phyloP scores from a whole-genome alignment of 257 asterid species.

The Pogostemon cablin region DNA sequence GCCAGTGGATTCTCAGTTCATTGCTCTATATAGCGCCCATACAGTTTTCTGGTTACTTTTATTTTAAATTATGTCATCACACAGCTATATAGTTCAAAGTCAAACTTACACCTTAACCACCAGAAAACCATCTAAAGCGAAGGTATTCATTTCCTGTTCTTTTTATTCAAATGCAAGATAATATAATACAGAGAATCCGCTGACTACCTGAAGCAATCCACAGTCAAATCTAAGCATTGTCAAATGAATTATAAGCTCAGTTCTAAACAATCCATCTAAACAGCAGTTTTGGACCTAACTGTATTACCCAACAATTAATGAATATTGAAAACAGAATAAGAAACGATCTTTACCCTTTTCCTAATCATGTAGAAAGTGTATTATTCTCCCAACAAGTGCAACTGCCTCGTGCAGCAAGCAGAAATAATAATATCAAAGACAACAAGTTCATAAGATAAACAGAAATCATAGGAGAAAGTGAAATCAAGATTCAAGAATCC shows the following conservation, averaged over 20 bases:
- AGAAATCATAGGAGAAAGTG: slow-evolving; percentile 9
- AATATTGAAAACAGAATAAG: background rate
- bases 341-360: slow-evolving; percentile 2
- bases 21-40: slow-evolving; percentile 1
- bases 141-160: background rate
- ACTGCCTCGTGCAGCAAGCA: slow-evolving; percentile 16
- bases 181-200: background rate
- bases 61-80: slow-evolving; percentile 1
- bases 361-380: background rate
- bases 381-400: slow-evolving; percentile 21
- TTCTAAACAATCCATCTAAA: slow-evolving; percentile 11
- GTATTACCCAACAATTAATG: background rate
- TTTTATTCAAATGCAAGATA: slow-evolving; percentile 8
- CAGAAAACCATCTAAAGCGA: slow-evolving; percentile 4
- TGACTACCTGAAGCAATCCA: slow-evolving; percentile 4
- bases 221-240: slow-evolving; percentile 6
- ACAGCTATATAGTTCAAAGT: background rate
- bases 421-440: slow-evolving; percentile 6
- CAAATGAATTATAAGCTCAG: background rate
- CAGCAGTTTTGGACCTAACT: slow-evolving; percentile 9
- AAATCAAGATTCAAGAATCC: background rate
- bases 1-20: slow-evolving; percentile 11
- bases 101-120: slow-evolving; percentile 6
- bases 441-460: slow-evolving; percentile 7
- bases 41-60: background rate